Conservation (phyloP, 352 stramenopile genomes). For the Phytophthora rubi region DNA sequence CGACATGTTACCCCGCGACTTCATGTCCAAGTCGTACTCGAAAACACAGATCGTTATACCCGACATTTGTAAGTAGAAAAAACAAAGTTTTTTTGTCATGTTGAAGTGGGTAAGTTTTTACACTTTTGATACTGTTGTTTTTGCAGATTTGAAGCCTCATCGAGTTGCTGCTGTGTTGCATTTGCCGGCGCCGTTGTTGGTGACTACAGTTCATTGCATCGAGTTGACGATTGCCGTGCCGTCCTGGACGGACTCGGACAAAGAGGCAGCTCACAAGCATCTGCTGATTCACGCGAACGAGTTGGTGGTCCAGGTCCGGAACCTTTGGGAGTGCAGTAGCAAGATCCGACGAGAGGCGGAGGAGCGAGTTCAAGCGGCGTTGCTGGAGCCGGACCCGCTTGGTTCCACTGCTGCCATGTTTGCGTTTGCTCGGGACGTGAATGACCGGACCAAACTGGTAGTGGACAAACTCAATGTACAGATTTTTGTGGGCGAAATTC, state of each 20-base stretch:
- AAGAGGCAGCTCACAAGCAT: conserved; percentile 56
- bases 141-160: conserved; percentile 67
- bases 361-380: conserved; percentile 40
- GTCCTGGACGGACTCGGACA: conserved; percentile 59
- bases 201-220: conserved; percentile 58
- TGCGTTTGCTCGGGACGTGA: conserved; percentile 59
- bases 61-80: conserved; percentile 49
- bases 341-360: conserved; percentile 41
- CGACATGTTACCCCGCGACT: conserved; percentile 64
- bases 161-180: conserved; percentile 56
- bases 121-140: not conserved
- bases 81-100: not conserved
- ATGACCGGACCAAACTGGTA: conserved; percentile 52
- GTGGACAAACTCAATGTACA: conserved; percentile 64
- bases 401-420: conserved; percentile 70
- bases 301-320: conserved; percentile 58
- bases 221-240: conserved; percentile 65
- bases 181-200: conserved; percentile 52
- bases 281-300: conserved; percentile 55
- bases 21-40: conserved; percentile 51
- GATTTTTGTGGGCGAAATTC: conserved; percentile 46
- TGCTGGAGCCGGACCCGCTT: conserved; percentile 62
- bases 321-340: conserved; percentile 54
- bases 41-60: conserved; percentile 56
- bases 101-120: conserved; percentile 1